Evolutionary conservation across 805 yeast species (phyloP), one percentile per base, ranked within the genome.

Genomic region (Saccharomycopsis microspora): DNA sequence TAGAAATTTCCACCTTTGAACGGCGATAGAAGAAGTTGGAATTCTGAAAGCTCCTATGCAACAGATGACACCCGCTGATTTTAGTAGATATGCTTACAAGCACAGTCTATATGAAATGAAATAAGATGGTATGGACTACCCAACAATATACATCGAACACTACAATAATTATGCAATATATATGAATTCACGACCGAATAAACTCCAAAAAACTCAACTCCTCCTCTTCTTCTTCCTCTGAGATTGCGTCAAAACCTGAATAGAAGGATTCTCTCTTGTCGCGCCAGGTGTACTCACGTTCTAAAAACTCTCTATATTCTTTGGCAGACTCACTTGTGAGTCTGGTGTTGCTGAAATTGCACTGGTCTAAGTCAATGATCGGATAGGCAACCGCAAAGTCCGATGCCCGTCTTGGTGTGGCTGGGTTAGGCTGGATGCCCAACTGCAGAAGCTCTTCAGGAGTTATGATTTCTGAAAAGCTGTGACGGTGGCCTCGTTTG

Each of bases 171-270:
- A 19, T 19, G 19, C 19, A 19, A 19, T 19, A 19, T 19, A 19
- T 19, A 19, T 19, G 19, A 19, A 19, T 19, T 19, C 19, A 19
- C 19, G 19, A 19, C 19, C 19, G 19, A 19, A 19, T 19, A 19
- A 19, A 19, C 19, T 19, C 19, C 19, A 19, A 19, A 19, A 19
- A 19, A 19, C 19, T 19, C 19, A 19, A 19, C 19, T 33, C 41
- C 10, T 43, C 46, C 27, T 43, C 46, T 43, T 43, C 46, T 10
- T 43, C 46, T n/a, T 7, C 40, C 30, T 43, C 46, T n/a, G 40
- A 32, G 3, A 43, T 43, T 6, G 42, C 42, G 7, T 35, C 41
- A 35, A 43, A 43, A 33, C 46, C 35, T 9, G 31, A 8, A 33
- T 10, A 6, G 2, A 32, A 29, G 19, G 43, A 29, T 19, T 31